A percentile compares a stretch with the other conserved stretches of the same genome.
Conservation (phyloP, 2,329 filamentous ascomycete species). For the Exophiala sp. region DNA sequence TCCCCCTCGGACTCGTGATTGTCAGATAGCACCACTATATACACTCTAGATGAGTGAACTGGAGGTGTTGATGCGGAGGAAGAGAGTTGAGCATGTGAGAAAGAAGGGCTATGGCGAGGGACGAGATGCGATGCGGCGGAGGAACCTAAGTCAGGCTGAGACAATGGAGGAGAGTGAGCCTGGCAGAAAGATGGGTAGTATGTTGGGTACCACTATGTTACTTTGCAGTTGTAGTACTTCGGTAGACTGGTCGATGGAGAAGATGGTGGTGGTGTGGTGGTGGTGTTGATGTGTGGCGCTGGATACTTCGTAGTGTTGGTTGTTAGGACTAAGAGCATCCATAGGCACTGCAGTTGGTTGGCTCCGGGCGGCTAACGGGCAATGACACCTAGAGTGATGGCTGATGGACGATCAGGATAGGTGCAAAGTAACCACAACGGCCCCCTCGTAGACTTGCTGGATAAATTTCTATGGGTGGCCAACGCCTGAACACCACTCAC, state of each 20-base stretch:
- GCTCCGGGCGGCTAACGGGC: neutral
- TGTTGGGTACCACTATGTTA: no score
- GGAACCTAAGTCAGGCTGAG: conserved; percentile 11
- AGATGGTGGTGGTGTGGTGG: neutral
- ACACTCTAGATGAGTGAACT: no score
- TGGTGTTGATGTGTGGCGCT: neutral
- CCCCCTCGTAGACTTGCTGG: neutral
- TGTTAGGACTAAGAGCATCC: no score
- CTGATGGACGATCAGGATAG: neutral
- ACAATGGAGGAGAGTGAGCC: conserved; percentile 2
- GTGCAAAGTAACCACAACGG: neutral
- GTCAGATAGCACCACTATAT: neutral
- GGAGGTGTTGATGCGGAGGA: neutral
- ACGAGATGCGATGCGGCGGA: neutral
- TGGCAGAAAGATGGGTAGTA: neutral
- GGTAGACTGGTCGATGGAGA: neutral
- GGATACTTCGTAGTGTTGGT: neutral
- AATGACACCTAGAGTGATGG: neutral
- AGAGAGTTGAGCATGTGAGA: neutral
- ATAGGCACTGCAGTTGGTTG: neutral
- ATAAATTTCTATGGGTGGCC: neutral
- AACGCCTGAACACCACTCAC: neutral
- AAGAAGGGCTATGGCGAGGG: neutral
- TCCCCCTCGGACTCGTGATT: neutral
- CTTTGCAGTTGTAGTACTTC: neutral